Conservation (phyloP, 2,329 filamentous ascomycete genomes). For the Aspergillus novoparasiticus region DNA sequence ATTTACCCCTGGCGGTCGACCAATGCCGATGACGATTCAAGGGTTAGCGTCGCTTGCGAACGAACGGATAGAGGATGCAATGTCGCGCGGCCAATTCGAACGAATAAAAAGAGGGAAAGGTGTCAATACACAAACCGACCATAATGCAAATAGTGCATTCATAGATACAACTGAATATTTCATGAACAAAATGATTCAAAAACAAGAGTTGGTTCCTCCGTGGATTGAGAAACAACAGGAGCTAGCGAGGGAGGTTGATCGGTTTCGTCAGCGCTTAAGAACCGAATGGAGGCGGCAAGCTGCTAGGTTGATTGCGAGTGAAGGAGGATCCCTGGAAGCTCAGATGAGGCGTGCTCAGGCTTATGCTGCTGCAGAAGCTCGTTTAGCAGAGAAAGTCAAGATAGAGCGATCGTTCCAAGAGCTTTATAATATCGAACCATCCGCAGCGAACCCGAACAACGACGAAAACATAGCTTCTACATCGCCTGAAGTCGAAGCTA, state of each 20-base stretch:
- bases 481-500: neutral
- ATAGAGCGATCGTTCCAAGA: conserved; percentile 29
- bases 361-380: conserved; percentile 73
- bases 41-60: conserved; percentile 85
- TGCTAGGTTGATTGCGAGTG: conserved; percentile 73
- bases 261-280: conserved; percentile 74
- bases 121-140: conserved; percentile 70
- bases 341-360: conserved; percentile 72
- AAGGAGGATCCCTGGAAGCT: conserved; percentile 71
- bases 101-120: conserved; percentile 79
- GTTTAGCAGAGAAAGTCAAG: conserved; percentile 29
- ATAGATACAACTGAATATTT: conserved; percentile 97
- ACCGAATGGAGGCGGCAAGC: conserved; percentile 85
- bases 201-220: conserved; percentile 90
- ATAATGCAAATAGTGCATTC: conserved; percentile 82
- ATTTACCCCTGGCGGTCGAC: conserved; percentile 71
- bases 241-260: conserved; percentile 66
- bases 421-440: conserved; percentile 7
- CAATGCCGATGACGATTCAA: conserved; percentile 74
- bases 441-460: conserved; percentile 24
- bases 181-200: conserved; percentile 97
- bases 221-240: conserved; percentile 99
- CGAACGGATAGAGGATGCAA: conserved; percentile 90
- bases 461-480: conserved; percentile 28
- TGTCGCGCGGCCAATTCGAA: conserved; percentile 84